Conservation (phyloP, 2,329 filamentous ascomycete genomes). For the Aureobasidium namibiae region DNA sequence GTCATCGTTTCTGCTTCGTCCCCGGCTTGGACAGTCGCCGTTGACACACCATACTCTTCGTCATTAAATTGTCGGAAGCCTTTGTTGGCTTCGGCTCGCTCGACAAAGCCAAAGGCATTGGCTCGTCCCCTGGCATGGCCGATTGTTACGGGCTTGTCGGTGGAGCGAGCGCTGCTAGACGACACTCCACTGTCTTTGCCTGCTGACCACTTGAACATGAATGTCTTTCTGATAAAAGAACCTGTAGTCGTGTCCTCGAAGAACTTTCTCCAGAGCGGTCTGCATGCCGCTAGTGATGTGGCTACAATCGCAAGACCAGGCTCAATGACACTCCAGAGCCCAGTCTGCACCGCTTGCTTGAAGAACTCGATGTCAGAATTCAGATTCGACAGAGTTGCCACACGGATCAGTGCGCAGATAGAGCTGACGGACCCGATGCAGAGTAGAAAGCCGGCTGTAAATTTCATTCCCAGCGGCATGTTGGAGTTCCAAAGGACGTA, state of each 20-base stretch:
- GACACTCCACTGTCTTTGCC: background rate
- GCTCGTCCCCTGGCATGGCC: background rate
- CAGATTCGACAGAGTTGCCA: conserved; percentile 18
- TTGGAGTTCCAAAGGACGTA: conserved; percentile 33
- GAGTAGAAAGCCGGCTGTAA: conserved; percentile 33
- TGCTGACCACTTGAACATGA: background rate
- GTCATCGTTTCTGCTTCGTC: background rate
- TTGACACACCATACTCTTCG: background rate
- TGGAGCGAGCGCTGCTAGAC: background rate
- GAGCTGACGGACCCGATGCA: conserved; percentile 27
- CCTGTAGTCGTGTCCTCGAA: conserved; percentile 6
- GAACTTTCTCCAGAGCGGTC: conserved; percentile 20
- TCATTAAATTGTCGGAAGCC: conserved; percentile 1
- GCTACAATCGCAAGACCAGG: conserved; percentile 26
- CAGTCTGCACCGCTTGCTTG: conserved; percentile 19
- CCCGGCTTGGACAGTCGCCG: background rate
- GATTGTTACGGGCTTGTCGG: background rate
- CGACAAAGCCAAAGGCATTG: background rate
- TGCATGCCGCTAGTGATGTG: conserved; percentile 24
- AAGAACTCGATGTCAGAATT: conserved; percentile 19
- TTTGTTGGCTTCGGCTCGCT: background rate
- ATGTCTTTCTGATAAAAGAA: background rate
- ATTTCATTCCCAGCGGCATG: conserved; percentile 34
- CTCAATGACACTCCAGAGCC: conserved; percentile 25
- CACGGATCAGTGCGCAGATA: conserved; percentile 19